phyloP scores from a whole-genome alignment of 257 asterid genomes.

The Sherardia arvensis region DNA sequence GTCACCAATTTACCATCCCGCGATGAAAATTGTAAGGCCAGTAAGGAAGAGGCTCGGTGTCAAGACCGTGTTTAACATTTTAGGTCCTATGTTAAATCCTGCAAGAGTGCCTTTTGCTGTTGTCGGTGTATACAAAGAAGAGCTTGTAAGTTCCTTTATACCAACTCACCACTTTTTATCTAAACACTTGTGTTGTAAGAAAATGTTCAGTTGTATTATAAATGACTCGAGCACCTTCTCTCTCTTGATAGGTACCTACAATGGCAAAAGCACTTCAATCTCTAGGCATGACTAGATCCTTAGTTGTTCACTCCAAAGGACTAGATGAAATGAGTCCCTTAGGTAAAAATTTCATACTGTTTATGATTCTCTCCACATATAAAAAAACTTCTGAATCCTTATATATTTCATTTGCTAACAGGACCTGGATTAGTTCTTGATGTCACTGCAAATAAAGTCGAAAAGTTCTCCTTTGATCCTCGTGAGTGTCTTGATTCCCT shows the following conservation, averaged over 20 bases:
- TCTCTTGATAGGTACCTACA: conserved; percentile 42
- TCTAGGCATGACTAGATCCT: conserved; percentile 69
- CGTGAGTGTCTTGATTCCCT: conserved; percentile 28
- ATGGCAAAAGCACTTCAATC: conserved; percentile 76
- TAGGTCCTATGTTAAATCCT: conserved; percentile 84
- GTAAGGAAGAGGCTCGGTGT: conserved; percentile 68
- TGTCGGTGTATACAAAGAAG: conserved; percentile 72
- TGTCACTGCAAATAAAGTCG: conserved; percentile 47
- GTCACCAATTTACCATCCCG: conserved; percentile 83
- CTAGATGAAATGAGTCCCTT: conserved; percentile 89
- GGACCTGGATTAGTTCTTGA: conserved; percentile 76
- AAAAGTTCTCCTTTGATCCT: conserved; percentile 62
- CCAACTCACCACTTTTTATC: background rate
- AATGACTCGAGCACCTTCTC: background rate
- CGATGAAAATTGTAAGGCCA: conserved; percentile 71
- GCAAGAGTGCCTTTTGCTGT: conserved; percentile 70
- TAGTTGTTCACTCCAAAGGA: conserved; percentile 79
- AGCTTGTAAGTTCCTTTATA: conserved; percentile 31
- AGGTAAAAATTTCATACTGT: conserved; percentile 25
- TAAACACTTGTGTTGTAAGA: background rate
- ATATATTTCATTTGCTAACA: conserved; percentile 17
- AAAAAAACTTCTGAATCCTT: background rate
- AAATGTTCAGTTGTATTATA: background rate
- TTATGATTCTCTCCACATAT: background rate
- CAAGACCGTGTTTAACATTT: conserved; percentile 68